Evolutionary conservation across 495 filamentous ascomycete genomes (phyloP).

Genomic region (Chaetomium cochliodes): DNA sequence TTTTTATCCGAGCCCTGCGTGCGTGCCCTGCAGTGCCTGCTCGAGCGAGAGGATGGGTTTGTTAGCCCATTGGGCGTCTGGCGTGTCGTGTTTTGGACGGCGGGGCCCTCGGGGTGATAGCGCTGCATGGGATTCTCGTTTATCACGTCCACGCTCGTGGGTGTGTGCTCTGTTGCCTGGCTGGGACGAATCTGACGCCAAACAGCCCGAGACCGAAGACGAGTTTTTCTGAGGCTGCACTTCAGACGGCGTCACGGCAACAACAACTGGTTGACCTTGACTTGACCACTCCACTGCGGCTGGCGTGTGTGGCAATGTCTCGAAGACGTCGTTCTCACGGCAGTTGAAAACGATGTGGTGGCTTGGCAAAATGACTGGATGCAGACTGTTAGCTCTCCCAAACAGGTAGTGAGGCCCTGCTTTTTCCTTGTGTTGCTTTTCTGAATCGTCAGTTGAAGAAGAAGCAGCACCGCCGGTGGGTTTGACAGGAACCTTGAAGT

Average conservation of each 20-base stretch:
- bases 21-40: too few species aligned
- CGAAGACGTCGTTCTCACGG: neutral
- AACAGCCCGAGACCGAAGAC: slow-evolving; percentile 7
- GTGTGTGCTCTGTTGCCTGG: neutral
- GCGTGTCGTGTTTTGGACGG: neutral
- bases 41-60: neutral
- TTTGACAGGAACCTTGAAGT: neutral
- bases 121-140: neutral
- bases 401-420: neutral
- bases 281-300: neutral
- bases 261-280: neutral
- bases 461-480: neutral
- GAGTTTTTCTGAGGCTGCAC: neutral
- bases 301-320: neutral
- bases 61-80: neutral
- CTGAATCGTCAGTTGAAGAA: neutral
- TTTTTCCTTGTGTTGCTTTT: neutral
- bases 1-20: slow-evolving; percentile 4
- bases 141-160: neutral
- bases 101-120: neutral
- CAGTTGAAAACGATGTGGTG: neutral
- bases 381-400: neutral
- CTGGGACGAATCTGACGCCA: neutral
- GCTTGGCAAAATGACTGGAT: neutral
- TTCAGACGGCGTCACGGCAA: neutral